These are phyloP conservation scores for Eragrostis curvula DNA, from an alignment of 176 grass and related monocot species.

Conservation along the genomic window DNA sequence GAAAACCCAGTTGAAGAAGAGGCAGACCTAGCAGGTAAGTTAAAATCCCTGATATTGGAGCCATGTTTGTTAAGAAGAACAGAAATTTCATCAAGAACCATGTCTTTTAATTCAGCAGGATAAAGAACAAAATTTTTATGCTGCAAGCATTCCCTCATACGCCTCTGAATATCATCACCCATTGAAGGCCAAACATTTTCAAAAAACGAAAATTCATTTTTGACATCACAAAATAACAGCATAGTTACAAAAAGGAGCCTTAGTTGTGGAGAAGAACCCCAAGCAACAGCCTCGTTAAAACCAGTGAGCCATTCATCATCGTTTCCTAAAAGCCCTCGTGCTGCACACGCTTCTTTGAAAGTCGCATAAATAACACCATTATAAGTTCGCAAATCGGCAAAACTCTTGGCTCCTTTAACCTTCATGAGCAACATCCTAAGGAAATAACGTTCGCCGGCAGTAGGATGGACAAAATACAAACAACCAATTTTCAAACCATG, in stretches of 20 bases:
- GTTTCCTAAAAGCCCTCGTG: not conserved
- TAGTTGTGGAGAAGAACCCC: not conserved
- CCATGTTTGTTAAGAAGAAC: not conserved
- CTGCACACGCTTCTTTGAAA: not conserved
- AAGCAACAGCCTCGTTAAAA: not conserved
- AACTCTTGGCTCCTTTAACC: not conserved
- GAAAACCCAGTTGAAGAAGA: not conserved
- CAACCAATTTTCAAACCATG: no score
- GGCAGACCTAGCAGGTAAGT: not conserved
- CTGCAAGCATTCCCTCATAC: not conserved
- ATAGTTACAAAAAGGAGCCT: no score
- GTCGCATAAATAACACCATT: not conserved
- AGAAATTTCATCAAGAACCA: not conserved
- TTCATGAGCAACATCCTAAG: not conserved
- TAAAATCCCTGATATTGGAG: not conserved
- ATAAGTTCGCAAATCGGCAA: not conserved
- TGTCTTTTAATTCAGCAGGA: not conserved
- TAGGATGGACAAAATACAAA: no score
- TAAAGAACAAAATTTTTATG: not conserved
- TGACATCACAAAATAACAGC: not conserved
- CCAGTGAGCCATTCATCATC: not conserved
- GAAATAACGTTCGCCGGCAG: no score
- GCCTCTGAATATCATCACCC: not conserved
- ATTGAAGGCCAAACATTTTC: not conserved
- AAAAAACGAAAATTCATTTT: not conserved